Percentiles rank a stretch among this genome's conserved stretches.
Conservation (phyloP, 768 basidiomycete species). For the Lentinula detonsa region DNA sequence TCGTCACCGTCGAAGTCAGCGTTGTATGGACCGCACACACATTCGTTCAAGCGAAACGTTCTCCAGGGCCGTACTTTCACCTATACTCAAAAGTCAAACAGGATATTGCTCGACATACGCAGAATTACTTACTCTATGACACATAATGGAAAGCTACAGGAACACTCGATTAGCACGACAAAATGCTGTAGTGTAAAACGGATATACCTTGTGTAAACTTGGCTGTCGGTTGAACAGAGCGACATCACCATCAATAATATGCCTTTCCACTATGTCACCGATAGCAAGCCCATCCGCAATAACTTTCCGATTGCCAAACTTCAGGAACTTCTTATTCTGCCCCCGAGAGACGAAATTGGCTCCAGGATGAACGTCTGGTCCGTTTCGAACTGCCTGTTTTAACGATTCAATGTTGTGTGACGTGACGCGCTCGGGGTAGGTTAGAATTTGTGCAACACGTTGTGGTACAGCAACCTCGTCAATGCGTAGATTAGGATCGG, state of each 20-base stretch:
- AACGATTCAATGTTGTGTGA: slow-evolving; percentile 80
- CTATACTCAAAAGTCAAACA: slow-evolving; percentile 22
- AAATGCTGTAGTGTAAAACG: background rate
- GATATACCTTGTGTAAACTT: slow-evolving; percentile 83
- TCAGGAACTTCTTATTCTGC: slow-evolving; percentile 84
- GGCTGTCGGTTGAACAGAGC: slow-evolving; percentile 99
- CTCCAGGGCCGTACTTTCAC: slow-evolving; percentile 95
- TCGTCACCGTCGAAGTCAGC: slow-evolving; percentile 99
- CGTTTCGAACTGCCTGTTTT: slow-evolving; percentile 76
- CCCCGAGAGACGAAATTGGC: slow-evolving; percentile 90
- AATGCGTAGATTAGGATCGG: slow-evolving; percentile 97
- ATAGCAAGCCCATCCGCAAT: slow-evolving; percentile 79
- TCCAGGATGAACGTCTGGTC: slow-evolving; percentile 87
- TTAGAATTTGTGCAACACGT: slow-evolving; percentile 89
- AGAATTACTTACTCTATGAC: slow-evolving; percentile 66
- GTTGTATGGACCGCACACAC: slow-evolving; percentile 98
- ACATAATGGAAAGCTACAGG: slow-evolving; percentile 93
- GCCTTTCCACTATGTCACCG: slow-evolving; percentile 93
- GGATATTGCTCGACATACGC: background rate
- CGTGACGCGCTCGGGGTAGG: slow-evolving; percentile 95
- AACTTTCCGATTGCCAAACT: slow-evolving; percentile 75
- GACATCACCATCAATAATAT: slow-evolving; percentile 92
- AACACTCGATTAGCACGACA: slow-evolving; percentile 1
- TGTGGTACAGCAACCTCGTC: slow-evolving; percentile 98
- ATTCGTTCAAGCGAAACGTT: slow-evolving; percentile 95